A percentile compares a stretch with the other conserved stretches of the same genome.
These are phyloP conservation scores for Nemania bipapillata DNA, from an alignment of 2,329 filamentous ascomycete genomes.

Conservation along the genomic window DNA sequence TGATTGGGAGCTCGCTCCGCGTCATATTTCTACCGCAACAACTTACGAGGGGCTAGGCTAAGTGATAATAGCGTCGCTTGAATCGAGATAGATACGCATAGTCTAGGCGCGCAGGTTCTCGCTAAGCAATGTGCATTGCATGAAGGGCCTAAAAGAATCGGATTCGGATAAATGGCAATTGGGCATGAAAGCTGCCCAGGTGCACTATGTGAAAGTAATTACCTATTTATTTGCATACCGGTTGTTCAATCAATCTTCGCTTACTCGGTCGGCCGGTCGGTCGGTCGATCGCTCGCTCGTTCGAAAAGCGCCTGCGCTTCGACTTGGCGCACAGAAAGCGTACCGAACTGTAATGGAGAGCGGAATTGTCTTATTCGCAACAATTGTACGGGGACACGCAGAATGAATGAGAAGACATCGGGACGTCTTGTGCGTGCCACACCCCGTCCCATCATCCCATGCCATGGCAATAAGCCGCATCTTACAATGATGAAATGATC, in stretches of 20 bases:
- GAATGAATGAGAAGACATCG: not conserved
- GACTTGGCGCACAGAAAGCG: not conserved
- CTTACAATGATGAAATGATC: slow-evolving; percentile 37
- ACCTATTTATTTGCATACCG: slow-evolving; percentile 11
- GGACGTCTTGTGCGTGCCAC: slow-evolving; percentile 24
- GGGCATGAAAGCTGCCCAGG: slow-evolving; percentile 9
- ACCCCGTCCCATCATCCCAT: too few species aligned
- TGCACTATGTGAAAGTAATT: slow-evolving; percentile 15
- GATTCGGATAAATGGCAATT: slow-evolving; percentile 22
- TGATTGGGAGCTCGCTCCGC: slow-evolving; percentile 22
- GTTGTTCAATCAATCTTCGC: slow-evolving; percentile 1
- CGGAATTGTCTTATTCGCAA: slow-evolving; percentile 13
- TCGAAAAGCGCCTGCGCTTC: not conserved
- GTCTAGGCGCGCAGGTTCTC: slow-evolving; percentile 19
- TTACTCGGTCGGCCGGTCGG: not conserved
- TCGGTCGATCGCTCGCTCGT: too few species aligned
- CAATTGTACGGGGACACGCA: not conserved
- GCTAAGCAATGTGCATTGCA: slow-evolving; percentile 26
- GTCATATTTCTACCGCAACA: slow-evolving; percentile 15
- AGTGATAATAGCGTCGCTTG: slow-evolving; percentile 9
- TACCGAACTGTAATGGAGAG: not conserved
- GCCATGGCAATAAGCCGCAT: slow-evolving; percentile 40
- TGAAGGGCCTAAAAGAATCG: slow-evolving; percentile 15
- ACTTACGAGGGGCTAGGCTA: slow-evolving; percentile 1
- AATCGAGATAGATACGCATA: slow-evolving; percentile 1